Evolutionary conservation across 2,329 filamentous ascomycete genomes (phyloP), one percentile per base, ranked within the genome.

Genomic region (Diaporthe citri): DNA sequence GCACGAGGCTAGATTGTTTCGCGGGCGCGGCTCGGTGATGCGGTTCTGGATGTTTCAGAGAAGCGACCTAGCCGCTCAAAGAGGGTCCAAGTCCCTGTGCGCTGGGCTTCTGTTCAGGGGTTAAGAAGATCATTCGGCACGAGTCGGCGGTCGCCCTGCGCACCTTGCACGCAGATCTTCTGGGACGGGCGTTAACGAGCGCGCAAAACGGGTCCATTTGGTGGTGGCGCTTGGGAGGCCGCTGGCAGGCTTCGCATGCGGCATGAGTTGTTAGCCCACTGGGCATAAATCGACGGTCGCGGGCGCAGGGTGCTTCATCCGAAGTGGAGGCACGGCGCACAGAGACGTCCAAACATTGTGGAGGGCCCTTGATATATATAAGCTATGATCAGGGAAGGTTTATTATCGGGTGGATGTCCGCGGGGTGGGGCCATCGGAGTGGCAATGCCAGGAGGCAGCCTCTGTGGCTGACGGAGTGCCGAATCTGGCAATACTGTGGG

Each of bases 361-460:
- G 64, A 67, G 46, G 62, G 43, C 62, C 46, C 20, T 52, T 51
- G 46, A 67, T 67, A 52, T 67, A 39, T 39, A 67, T 52, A 12
- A 39, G 46, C 46, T 52, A 67, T 52, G 62, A n/a, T 36, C 46
- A 67, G 43, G 46, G 46, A 17, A 52, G 10, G n/a, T 39, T 22
- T 39, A 12, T 39, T 67, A 67, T 52, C 13, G 31, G 64, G 46
- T 67, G 64, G 46, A 52, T 25, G 62, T 51, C 31, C 22, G 64
- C 15, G 31, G 28, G 48, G 64, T 67, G 64, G 64, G 64, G 31
- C 64, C 13, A 52, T 20, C 64, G 64, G 46, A 67, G 64, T 67
- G 64, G 64, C 64, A 39, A 67, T 67, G 64, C 46, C 13, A 52
- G 46, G 64, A 67, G 64, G 46, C 64, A 52, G 64, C 46, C 64